A percentile compares a stretch with the other conserved stretches of the same genome.
These are phyloP conservation scores for Macrolepiota dolichaula DNA, from an alignment of 768 basidiomycete species.

Conservation along the genomic window DNA sequence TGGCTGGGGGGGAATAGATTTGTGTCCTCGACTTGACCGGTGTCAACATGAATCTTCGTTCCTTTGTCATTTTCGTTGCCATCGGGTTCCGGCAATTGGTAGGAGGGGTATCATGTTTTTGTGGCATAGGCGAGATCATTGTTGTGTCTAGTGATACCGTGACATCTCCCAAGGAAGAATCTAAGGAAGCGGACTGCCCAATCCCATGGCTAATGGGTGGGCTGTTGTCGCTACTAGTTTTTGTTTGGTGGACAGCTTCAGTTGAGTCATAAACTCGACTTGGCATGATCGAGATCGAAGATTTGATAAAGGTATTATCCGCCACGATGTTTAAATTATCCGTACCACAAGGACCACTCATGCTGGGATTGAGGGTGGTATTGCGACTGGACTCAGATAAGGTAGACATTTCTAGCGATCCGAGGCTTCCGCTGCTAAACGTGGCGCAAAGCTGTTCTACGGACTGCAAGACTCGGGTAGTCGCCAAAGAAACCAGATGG, in stretches of 20 bases:
- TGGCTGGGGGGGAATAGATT: not conserved
- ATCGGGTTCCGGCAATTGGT: not conserved
- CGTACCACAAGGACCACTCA: not conserved
- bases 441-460: constrained; percentile 15
- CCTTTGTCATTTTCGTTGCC: not conserved
- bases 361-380: not conserved
- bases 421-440: constrained; percentile 31
- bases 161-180: not conserved
- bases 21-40: not conserved
- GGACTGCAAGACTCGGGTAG: constrained; percentile 9
- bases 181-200: not conserved
- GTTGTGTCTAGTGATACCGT: not conserved
- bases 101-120: not conserved
- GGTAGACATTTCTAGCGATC: constrained; percentile 24
- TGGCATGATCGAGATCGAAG: not conserved
- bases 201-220: not conserved
- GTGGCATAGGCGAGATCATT: not conserved
- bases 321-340: not conserved
- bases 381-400: not conserved
- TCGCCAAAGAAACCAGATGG: not conserved
- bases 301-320: not conserved
- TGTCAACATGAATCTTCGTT: not conserved
- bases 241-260: not conserved
- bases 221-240: not conserved
- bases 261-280: not conserved